Evolutionary conservation across 2,329 filamentous ascomycete genomes (phyloP).

Genomic region (Neofusicoccum ribis): DNA sequence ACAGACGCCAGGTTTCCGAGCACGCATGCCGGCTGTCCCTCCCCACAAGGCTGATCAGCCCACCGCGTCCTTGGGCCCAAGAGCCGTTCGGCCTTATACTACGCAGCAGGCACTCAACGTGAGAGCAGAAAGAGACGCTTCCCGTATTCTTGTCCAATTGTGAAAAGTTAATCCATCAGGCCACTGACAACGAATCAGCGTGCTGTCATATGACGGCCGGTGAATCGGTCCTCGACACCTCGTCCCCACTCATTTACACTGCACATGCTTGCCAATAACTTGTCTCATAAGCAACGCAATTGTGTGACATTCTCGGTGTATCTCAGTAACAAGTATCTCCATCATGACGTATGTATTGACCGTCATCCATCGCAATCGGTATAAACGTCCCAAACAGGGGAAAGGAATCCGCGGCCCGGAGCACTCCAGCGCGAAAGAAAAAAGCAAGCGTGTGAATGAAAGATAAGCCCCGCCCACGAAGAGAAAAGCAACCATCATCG

Average conservation of each 20-base stretch:
- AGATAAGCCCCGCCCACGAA: neutral
- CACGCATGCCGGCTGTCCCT: neutral
- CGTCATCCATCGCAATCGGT: constrained; percentile 14
- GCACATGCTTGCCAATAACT: neutral
- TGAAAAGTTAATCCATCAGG: constrained; percentile 4
- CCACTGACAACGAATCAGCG: constrained; percentile 10
- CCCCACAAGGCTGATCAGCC: neutral
- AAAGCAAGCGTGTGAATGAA: neutral
- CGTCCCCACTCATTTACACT: neutral
- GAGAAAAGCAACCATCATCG: constrained; percentile 16
- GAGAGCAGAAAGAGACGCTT: neutral
- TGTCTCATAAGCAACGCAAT: constrained; percentile 7
- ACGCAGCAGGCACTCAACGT: neutral
- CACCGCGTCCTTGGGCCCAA: neutral
- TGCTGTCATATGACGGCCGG: neutral
- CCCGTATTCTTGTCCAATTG: neutral
- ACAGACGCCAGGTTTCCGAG: neutral
- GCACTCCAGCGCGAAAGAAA: neutral
- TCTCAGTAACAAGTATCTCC: constrained; percentile 4
- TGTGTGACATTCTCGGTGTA: constrained; percentile 10
- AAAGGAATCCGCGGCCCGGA: neutral
- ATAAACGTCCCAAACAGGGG: neutral
- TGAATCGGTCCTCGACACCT: neutral
- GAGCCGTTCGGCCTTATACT: neutral
- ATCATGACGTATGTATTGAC: constrained; percentile 9